Evolutionary conservation across 306 rosid genomes (phyloP), one percentile per base, ranked within the genome.

Genomic region (Cercis canadensis): DNA sequence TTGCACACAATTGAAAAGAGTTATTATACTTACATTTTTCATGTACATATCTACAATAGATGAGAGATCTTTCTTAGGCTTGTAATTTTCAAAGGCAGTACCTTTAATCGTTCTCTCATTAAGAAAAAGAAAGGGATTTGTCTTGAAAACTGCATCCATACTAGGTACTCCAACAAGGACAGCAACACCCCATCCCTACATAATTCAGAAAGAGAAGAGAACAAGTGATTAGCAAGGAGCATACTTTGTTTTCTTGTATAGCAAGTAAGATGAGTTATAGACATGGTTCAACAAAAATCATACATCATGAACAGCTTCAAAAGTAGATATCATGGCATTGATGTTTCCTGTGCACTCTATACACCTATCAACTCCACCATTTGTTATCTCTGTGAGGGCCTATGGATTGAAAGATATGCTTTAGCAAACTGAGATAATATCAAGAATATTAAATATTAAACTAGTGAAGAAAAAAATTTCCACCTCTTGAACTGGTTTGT

Each of bases 271-370:
- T 24, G 29, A 24, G 29, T 24, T 24, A 3, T 24, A 24, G 18
- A 49, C 31, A 36, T 49, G 18, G 21, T 24, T 9, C 39, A 19
- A n/a, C 37, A 32, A 36, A 57, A 43, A 33, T 16, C 75, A 19
- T 75, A 86, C 87, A 77, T 80, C 86, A 77, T 83, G 87, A 71
- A 86, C 87, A 64, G 86, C 74, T 72, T 83, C 87, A 67, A 86
- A 86, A 36, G 87, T 84, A 24, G 87, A 82, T 11, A 85, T 81
- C 89, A 85, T 82, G 50, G 83, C 72, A 0, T 82, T 39, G 47
- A 77, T 37, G 61, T 74, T 82, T 51, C 90, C 85, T 0, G 87
- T 82, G 60, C 87, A 86, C 64, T 86, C 87, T 29, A 82, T 7
- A 62, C 87, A 77, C 8, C 90, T 33, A 15, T 86, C 90, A 4